Base-by-base conservation (phyloP, 371 early-diverging fungal genomes). In the Circinella minor region DNA sequence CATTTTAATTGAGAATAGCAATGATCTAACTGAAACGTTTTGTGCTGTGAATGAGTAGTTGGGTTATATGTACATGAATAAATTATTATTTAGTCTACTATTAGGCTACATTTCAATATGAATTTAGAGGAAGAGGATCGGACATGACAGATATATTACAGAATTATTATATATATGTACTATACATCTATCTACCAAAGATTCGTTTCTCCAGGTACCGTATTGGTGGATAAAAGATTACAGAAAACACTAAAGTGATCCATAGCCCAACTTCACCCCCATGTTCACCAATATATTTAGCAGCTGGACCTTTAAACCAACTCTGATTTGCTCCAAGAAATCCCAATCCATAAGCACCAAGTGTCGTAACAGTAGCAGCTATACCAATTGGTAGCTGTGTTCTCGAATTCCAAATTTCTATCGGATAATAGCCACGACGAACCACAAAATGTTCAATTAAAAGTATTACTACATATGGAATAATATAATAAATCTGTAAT, bases 311-410 rank as follows among this genome's bases (percentile, higher is more conserved):
- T 49, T 67, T 55, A 54, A 71, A 77, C 67, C 68, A 80, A 17
- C 66, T 55, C 57, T 80, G 78, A 27, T 69, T 70, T 73, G 77
- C 77, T 27, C 76, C 75, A 15, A 80, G 37, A 49, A 77, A 47
- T 7, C 72, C 77, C 14, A 68, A 69, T 0, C 69, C 72, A 55
- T 73, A 63, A 27, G 73, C 75, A 13, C 70, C 48, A 1, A 57
- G 27, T 18, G 51, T 55, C 8, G 39, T 15, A n/a, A 39, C 1
- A 4, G 46, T 46, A 27, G 66, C 80, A 17, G 77, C 75, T 10
- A 70, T 17, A 11, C 80, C 80, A n/a, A 68, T 39, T 14, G 80
- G 80, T 34, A 80, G 61, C 43, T 68, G 47, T 6, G 34, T 61
- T 11, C 60, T 70, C 38, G 60, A 18, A 57, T 77, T 67, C 75